phyloP scores from a whole-genome alignment of 257 asterid species.

The Apocynum venetum region DNA sequence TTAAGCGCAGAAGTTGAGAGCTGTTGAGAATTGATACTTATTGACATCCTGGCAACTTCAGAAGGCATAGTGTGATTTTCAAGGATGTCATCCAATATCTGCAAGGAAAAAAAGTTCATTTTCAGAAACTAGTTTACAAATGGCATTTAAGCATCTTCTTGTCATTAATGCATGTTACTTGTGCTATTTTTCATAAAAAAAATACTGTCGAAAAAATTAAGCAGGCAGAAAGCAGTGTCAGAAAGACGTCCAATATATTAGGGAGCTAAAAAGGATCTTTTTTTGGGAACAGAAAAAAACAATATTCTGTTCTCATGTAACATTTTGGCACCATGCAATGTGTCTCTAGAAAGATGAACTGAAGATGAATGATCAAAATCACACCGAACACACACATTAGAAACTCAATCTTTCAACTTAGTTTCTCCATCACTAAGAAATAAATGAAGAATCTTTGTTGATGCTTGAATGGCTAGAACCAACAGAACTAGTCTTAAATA shows the following conservation, averaged over 20 bases:
- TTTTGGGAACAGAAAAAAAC: background rate
- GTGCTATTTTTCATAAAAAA: background rate
- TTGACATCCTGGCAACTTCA: slow-evolving; percentile 69
- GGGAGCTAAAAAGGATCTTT: background rate
- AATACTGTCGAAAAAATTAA: background rate
- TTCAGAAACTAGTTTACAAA: background rate
- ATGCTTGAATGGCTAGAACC: background rate
- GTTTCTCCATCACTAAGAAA: background rate
- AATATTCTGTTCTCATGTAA: background rate
- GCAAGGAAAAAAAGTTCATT: slow-evolving; percentile 8
- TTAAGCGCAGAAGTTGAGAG: slow-evolving; percentile 58
- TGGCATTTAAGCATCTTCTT: background rate
- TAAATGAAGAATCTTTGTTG: background rate
- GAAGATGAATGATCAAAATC: background rate
- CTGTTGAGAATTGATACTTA: slow-evolving; percentile 57
- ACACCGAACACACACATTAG: background rate
- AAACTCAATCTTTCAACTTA: background rate
- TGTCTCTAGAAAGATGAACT: background rate
- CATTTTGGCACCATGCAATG: background rate
- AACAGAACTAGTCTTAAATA: background rate
- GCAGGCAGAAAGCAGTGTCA: background rate
- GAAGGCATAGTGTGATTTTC: slow-evolving; percentile 53
- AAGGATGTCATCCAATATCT: slow-evolving; percentile 64
- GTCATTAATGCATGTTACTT: background rate
- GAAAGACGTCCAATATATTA: background rate